phyloP scores from a whole-genome alignment of 345 rosid genomes.

The Ceriops zippeliana region DNA sequence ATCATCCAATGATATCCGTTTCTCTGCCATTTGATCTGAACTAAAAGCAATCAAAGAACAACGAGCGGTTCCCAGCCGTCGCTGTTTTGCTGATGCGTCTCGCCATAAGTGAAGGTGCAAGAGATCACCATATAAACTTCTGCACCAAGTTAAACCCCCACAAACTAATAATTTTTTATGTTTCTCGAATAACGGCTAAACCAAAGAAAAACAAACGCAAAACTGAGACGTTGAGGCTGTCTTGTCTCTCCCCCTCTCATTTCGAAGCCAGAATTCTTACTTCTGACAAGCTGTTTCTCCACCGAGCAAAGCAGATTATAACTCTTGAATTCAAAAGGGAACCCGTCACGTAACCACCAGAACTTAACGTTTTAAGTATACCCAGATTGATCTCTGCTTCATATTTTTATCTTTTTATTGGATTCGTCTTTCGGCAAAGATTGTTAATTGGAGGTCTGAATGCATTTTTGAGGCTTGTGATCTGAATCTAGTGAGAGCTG shows the following conservation, averaged over 20 bases:
- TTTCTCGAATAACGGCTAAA: conserved; percentile 24
- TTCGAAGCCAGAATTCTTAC: conserved; percentile 11
- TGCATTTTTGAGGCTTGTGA: conserved; percentile 15
- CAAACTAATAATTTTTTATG: background rate
- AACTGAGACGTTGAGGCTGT: conserved; percentile 4
- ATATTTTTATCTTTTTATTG: background rate
- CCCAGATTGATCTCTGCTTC: conserved; percentile 14
- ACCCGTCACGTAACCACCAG: conserved; percentile 15
- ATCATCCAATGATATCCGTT: no score
- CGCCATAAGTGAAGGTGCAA: no score
- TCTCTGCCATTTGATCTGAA: no score
- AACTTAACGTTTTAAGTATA: conserved; percentile 17
- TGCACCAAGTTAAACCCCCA: background rate
- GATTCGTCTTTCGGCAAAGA: conserved; percentile 10
- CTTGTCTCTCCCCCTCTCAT: background rate
- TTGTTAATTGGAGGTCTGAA: conserved; percentile 33
- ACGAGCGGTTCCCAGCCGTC: no score
- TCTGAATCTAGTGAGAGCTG: conserved; percentile 8
- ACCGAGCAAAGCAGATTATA: conserved; percentile 5
- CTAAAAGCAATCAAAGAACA: no score
- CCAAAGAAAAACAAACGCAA: conserved; percentile 9
- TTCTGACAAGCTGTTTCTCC: conserved; percentile 9
- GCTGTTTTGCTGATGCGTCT: no score
- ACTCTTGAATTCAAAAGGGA: conserved; percentile 28
- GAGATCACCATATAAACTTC: background rate